A percentile compares a stretch with the other conserved stretches of the same genome.
These are phyloP conservation scores for Aspergillaceae sp. DNA, from an alignment of 2,329 filamentous ascomycete species.

Conservation along the genomic window DNA sequence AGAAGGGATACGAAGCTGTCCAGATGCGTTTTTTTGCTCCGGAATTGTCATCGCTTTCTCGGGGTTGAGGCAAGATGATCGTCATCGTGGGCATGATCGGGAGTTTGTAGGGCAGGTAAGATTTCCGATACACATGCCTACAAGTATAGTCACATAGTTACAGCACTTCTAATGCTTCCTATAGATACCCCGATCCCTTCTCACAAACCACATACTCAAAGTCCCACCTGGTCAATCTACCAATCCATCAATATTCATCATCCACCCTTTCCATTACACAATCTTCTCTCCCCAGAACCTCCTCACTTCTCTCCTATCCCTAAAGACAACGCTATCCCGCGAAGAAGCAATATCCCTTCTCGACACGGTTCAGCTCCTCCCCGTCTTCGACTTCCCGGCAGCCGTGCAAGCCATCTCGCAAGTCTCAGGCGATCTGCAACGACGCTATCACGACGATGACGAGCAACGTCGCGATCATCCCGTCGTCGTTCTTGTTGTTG, in stretches of 20 bases:
- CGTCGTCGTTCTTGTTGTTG: conserved; percentile 23
- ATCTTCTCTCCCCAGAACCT: conserved; percentile 24
- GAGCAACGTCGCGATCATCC: background rate
- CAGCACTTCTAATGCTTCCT: background rate
- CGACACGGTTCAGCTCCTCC: conserved; percentile 26
- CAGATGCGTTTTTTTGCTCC: conserved; percentile 15
- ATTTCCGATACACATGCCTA: background rate
- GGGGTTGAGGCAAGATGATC: conserved; percentile 14
- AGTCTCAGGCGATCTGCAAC: conserved; percentile 20
- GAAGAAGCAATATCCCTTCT: conserved; percentile 23
- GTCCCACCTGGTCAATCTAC: conserved; percentile 8
- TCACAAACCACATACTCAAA: conserved; percentile 15
- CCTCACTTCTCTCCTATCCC: conserved; percentile 18
- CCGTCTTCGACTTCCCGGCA: conserved; percentile 22
- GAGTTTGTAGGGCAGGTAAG: conserved; percentile 25
- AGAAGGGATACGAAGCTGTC: conserved; percentile 10
- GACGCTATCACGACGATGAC: background rate
- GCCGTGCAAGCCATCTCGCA: conserved; percentile 23
- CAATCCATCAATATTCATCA: conserved; percentile 20
- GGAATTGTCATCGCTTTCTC: conserved; percentile 28
- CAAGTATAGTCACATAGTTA: background rate
- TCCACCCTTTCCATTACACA: conserved; percentile 22
- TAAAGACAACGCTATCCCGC: conserved; percentile 10
- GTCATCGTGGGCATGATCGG: conserved; percentile 14
- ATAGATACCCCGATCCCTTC: conserved; percentile 24